These are phyloP conservation scores for Kandelia obovata DNA, from an alignment of 345 rosid species.

Conservation along the genomic window DNA sequence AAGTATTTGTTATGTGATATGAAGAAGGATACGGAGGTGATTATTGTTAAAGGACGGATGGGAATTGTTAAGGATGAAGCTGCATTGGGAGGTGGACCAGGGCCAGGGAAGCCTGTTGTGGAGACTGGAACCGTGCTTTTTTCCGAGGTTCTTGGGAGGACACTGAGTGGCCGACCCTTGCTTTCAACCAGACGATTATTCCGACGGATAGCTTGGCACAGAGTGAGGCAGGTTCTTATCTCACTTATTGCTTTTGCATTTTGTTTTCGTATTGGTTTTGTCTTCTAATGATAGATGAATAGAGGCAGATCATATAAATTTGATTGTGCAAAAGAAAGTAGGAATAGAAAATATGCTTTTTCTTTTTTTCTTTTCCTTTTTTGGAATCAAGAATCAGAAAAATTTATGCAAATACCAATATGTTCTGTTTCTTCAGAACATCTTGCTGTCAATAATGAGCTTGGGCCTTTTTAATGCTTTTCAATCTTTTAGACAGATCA, in stretches of 20 bases:
- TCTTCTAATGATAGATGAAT: background rate
- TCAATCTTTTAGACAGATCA: constrained; percentile 47
- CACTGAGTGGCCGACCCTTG: constrained; percentile 85
- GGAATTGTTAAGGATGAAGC: constrained; percentile 73
- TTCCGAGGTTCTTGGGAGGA: constrained; percentile 88
- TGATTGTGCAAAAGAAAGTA: background rate
- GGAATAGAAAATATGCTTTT: background rate
- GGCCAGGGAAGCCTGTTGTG: constrained; percentile 68
- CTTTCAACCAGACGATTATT: constrained; percentile 73
- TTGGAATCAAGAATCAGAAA: background rate
- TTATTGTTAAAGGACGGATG: constrained; percentile 67
- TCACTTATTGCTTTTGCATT: constrained; percentile 25
- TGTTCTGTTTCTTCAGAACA: background rate
- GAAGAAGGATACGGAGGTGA: constrained; percentile 46
- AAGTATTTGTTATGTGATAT: constrained; percentile 69
- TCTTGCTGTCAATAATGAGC: background rate
- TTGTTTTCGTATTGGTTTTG: background rate
- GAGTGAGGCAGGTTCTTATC: constrained; percentile 98
- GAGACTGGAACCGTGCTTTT: constrained; percentile 81
- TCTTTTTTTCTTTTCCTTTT: background rate
- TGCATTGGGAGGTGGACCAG: constrained; percentile 37
- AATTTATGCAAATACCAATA: background rate
- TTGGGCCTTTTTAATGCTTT: constrained; percentile 13
- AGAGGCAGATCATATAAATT: background rate
- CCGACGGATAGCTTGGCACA: constrained; percentile 77